A percentile compares a stretch with the other conserved stretches of the same genome.
phyloP scores from a whole-genome alignment of 805 yeast species.

The Lachancea nothofagi region DNA sequence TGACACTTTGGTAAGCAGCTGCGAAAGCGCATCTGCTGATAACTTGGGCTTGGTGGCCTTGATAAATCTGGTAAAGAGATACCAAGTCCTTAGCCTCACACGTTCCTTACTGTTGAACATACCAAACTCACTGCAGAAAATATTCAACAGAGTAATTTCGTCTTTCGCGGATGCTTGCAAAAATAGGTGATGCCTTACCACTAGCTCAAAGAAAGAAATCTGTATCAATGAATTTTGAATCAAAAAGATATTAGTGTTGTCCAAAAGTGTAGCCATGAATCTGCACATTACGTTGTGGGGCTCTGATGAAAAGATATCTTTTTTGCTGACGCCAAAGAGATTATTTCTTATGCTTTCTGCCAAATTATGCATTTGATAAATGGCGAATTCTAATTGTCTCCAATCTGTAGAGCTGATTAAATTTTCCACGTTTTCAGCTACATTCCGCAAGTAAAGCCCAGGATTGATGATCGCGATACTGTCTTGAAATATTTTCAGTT shows the following conservation, averaged over 20 bases:
- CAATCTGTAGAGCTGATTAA: constrained; percentile 47
- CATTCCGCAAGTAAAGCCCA: constrained; percentile 52
- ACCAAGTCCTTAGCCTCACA: constrained; percentile 86
- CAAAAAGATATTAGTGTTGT: constrained; percentile 34
- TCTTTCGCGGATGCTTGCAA: constrained; percentile 36
- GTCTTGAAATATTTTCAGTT: constrained; percentile 77
- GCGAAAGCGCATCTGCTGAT: constrained; percentile 46
- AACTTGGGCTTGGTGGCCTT: constrained; percentile 67
- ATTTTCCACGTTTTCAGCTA: constrained; percentile 50
- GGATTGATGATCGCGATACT: constrained; percentile 61
- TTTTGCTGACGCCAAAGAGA: constrained; percentile 62
- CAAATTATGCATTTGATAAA: constrained; percentile 72
- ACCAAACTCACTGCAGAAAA: constrained; percentile 77
- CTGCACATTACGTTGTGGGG: constrained; percentile 46
- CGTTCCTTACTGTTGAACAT: constrained; percentile 67
- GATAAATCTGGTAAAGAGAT: constrained; percentile 75
- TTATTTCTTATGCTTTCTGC: constrained; percentile 78
- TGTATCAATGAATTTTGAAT: constrained; percentile 80
- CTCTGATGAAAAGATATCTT: constrained; percentile 57
- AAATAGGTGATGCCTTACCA: constrained; percentile 70
- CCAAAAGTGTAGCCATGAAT: constrained; percentile 27
- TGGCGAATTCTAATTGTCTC: constrained; percentile 82
- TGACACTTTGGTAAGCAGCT: constrained; percentile 57
- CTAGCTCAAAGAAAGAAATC: constrained; percentile 74
- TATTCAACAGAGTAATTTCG: constrained; percentile 59